Base-by-base conservation (phyloP, 129 eudicot species). In the Pulicaria dysenterica region DNA sequence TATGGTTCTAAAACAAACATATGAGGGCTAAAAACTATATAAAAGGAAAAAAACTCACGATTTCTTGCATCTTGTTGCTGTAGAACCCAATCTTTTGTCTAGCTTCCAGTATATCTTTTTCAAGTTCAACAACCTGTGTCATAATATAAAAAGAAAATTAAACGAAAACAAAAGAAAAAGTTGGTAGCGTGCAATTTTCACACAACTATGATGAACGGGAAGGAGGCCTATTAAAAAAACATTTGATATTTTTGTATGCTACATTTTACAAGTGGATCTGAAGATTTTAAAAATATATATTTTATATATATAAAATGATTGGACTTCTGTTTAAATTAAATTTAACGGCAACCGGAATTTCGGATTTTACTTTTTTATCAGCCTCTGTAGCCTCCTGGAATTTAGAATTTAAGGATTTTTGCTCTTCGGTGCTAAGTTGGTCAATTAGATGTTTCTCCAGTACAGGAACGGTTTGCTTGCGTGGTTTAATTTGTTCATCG, bases 11-110 rank as follows among this genome's bases (percentile, higher is more conserved):
- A 49, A 67, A 67, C 73, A 49, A 68, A 7, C 39, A 14, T 48
- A 51, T 69, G 64, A 53, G 49, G 13, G 51, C 10, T 37, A 72
- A 5, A 37, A 38, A 13, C 5, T 13, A 46, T 38, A 60, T 24
- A 42, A 58, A 63, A 53, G 75, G 53, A 45, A 59, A 2, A 44
- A 19, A 70, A 84, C 96, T 83, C 83, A 91, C 97, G 74, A 91
- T 87, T 87, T 91, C 97, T 77, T 88, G 97, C 96, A 91, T 91
- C 86, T 88, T 91, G 64, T 87, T 79, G 61, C 94, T 88, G 77
- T 78, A 91, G 77, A 84, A 88, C 78, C 86, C 96, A 75, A 86
- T 85, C 70, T 88, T 88, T 67, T 91, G 93, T 77, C 53, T 88
- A 47, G 97, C 81, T 34, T 91, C 97, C 74, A 74, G 37, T 57